These are phyloP conservation scores for Cystofilobasidium ferigula DNA, from an alignment of 768 basidiomycete species.

Conservation along the genomic window DNA sequence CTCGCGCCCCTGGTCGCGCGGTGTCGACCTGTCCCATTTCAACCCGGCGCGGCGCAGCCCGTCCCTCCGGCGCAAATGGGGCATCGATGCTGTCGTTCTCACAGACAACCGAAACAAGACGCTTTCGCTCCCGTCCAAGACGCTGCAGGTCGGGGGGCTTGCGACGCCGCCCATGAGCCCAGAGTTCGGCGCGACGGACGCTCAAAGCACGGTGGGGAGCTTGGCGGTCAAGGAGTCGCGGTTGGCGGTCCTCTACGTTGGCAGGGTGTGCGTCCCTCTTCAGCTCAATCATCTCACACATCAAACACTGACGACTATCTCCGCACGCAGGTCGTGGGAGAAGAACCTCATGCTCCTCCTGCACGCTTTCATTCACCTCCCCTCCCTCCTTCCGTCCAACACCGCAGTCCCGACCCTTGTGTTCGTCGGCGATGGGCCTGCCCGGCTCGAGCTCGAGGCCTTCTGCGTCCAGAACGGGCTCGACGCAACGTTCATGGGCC, in stretches of 20 bases:
- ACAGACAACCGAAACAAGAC: background rate
- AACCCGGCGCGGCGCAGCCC: constrained; percentile 34
- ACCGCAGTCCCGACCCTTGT: constrained; percentile 35
- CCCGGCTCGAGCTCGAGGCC: constrained; percentile 35
- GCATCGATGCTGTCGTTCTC: constrained; percentile 18
- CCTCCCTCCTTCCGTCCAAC: constrained; percentile 27
- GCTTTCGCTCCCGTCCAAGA: background rate
- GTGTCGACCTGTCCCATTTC: constrained; percentile 40
- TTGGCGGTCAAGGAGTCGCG: constrained; percentile 3
- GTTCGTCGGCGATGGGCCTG: constrained; percentile 43
- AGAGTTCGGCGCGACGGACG: constrained; percentile 1
- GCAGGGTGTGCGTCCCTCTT: constrained; percentile 33
- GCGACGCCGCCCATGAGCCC: constrained; percentile 16
- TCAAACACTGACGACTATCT: background rate
- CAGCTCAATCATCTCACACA: background rate
- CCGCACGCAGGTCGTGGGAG: constrained; percentile 38
- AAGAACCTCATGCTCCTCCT: constrained; percentile 43
- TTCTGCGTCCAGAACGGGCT: constrained; percentile 34
- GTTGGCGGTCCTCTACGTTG: constrained; percentile 39
- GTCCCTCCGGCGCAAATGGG: constrained; percentile 36
- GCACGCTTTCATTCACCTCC: constrained; percentile 37
- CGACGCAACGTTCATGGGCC: constrained; percentile 41
- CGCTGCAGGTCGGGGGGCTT: background rate
- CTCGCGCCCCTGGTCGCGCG: constrained; percentile 41
- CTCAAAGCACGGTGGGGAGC: background rate